Base-by-base conservation (phyloP, 2,329 filamentous ascomycete species). In the Cytospora piceicola region DNA sequence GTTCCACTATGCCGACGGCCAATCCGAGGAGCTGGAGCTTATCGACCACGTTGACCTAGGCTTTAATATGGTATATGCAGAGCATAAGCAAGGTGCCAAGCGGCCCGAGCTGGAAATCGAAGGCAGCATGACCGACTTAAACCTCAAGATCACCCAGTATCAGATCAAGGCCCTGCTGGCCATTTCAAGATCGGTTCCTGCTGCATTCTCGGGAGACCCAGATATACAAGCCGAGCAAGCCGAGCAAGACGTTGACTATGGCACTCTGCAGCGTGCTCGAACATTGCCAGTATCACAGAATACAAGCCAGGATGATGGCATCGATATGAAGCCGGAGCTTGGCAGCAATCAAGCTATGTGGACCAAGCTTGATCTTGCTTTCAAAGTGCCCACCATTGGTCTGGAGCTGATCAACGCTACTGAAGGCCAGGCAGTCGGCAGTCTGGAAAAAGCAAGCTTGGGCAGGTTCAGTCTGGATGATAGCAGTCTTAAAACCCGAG, bases 41-140 rank as follows among this genome's bases (percentile, higher is more conserved):
- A 97, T 99, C 71, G 94, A 99, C 73, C 93, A 97, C 71, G 93
- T 99, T 15, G 95, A 99, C 75, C 81, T 99, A 29, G 92, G 91
- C 57, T 97, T 99, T 79, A 92, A 91, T 67, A 89, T 99, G 69
- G 96, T 91, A 2, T 94, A 97, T 77, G 87, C 94, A 0, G 94
- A 98, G 74, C 95, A 99, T 74, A 88, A 87, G 71, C 77, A 86
- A 36, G 91, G 90, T 17, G 82, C 85, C 61, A 89, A 95, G 73
- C 86, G 94, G 49, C 95, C 95, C 0, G 94, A 99, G 73, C 89
- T 93, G 58, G 94, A 98, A 77, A 89, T 99, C 24, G 90, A 95
- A 75, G 94, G 94, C 4, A 90, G 86, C 57, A 93, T 99, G 88
- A 97, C 94, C 7, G 91, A 97, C 63, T 89, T 98, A 73, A 97